Conservation (phyloP, 306 rosid genomes). For the Leucaena leucocephala region DNA sequence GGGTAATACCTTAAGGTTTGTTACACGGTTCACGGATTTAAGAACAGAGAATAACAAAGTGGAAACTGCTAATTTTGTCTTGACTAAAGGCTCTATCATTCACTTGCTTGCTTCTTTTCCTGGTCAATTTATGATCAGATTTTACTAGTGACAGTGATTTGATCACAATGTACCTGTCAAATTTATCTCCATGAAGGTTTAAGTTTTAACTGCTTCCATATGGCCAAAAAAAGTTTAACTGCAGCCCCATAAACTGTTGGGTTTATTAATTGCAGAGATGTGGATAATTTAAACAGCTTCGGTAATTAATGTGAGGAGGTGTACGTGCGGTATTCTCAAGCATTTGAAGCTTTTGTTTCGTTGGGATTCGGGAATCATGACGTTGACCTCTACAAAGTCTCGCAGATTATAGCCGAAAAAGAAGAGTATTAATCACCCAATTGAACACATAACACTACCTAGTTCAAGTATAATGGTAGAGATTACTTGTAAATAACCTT, state of each 20-base stretch:
- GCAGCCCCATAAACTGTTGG: background rate
- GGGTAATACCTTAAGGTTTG: background rate
- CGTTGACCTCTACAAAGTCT: background rate
- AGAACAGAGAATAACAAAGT: background rate
- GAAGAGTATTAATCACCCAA: conserved; percentile 6
- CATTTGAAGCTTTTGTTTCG: background rate
- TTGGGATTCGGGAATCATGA: background rate
- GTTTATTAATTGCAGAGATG: background rate
- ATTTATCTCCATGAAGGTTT: background rate
- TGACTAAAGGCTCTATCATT: background rate
- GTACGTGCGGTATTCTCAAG: background rate
- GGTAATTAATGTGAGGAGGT: background rate
- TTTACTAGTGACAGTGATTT: background rate
- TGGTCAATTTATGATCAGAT: background rate
- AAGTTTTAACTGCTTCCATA: background rate
- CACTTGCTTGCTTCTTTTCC: background rate
- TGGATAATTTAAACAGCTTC: background rate
- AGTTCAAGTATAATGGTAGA: background rate
- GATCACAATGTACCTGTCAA: background rate
- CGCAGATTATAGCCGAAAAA: background rate
- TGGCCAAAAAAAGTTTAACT: background rate
- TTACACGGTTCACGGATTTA: background rate
- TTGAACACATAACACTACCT: background rate
- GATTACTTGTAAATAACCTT: conserved; percentile 10
- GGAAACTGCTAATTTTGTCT: conserved; percentile 2